These are phyloP conservation scores for Pseudocercospora musae DNA, from an alignment of 2,329 filamentous ascomycete species.

Conservation along the genomic window DNA sequence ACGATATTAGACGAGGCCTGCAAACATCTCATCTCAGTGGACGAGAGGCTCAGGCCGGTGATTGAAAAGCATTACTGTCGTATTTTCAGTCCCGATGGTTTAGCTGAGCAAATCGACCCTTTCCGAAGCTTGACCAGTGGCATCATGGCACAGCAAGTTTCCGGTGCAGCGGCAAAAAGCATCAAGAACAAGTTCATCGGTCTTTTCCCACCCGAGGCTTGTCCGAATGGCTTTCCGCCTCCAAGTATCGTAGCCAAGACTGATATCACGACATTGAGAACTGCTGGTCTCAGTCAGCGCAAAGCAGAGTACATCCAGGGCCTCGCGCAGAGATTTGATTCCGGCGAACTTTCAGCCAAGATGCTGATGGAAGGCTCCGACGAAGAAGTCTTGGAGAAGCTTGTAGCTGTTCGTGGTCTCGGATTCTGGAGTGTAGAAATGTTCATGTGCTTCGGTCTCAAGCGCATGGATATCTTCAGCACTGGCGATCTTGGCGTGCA, in stretches of 20 bases:
- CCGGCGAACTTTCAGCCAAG: conserved; percentile 69
- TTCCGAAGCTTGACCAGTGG: conserved; percentile 79
- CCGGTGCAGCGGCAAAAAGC: conserved; percentile 81
- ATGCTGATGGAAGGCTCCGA: conserved; percentile 78
- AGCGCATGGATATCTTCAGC: conserved; percentile 89
- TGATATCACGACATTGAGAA: conserved; percentile 66
- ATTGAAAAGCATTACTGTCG: conserved; percentile 73
- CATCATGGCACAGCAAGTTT: conserved; percentile 96
- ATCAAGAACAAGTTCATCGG: conserved; percentile 83
- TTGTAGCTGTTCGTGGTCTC: conserved; percentile 82
- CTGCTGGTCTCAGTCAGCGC: conserved; percentile 83
- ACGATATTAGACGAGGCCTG: conserved; percentile 70
- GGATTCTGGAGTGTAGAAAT: conserved; percentile 94
- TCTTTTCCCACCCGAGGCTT: conserved; percentile 55
- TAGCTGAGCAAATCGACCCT: conserved; percentile 83
- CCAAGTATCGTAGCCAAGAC: conserved; percentile 68
- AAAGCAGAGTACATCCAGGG: conserved; percentile 95
- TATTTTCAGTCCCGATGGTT: conserved; percentile 74
- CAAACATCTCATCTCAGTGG: conserved; percentile 68
- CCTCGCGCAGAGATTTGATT: conserved; percentile 74
- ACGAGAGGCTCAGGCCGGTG: conserved; percentile 64
- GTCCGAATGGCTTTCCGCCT: conserved; percentile 60
- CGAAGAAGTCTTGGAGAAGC: conserved; percentile 76
- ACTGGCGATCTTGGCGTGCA: conserved; percentile 92
- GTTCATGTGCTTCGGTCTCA: conserved; percentile 95